Evolutionary conservation across 768 basidiomycete genomes (phyloP).

Genomic region (Lactarius hengduanensis): DNA sequence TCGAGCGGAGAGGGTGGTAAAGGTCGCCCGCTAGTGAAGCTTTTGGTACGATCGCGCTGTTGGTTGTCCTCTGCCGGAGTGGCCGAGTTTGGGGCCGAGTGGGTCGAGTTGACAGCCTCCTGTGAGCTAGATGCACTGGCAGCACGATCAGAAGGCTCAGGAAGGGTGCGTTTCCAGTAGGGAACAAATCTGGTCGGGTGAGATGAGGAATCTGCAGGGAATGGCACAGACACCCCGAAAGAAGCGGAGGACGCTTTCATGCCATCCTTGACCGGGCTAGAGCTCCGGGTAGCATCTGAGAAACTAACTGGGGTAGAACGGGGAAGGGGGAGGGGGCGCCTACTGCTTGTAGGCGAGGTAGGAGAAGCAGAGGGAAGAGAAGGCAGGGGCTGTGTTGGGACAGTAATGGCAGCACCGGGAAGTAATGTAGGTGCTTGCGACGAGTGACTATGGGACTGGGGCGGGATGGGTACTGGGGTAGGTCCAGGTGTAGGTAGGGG

Average conservation of each 20-base stretch:
- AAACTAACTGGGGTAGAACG: conserved; percentile 2
- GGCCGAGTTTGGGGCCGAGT: conserved; percentile 3
- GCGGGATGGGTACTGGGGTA: conserved; percentile 22
- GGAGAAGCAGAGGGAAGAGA: conserved; percentile 21
- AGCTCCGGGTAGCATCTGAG: conserved; percentile 18
- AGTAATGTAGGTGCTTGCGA: conserved; percentile 10
- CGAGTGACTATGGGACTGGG: conserved; percentile 11
- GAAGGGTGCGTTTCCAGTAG: conserved; percentile 30
- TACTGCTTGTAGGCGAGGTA: conserved; percentile 22
- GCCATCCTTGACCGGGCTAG: conserved; percentile 26
- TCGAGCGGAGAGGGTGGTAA: conserved; percentile 28
- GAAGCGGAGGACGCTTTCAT: conserved; percentile 8
- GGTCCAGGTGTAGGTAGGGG: conserved; percentile 29
- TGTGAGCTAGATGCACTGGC: conserved; percentile 14
- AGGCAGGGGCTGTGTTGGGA: conserved; percentile 9
- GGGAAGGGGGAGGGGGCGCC: conserved; percentile 27
- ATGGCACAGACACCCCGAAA: background rate
- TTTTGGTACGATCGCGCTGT: conserved; percentile 26
- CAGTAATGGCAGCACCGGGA: background rate
- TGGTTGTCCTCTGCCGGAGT: background rate
- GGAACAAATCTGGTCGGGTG: conserved; percentile 26
- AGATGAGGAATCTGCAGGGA: background rate
- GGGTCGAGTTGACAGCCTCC: conserved; percentile 15
- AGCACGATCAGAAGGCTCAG: conserved; percentile 25
- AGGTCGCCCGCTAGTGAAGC: conserved; percentile 24